Conservation (phyloP, 148 eudicot species). For the Silene latifolia region DNA sequence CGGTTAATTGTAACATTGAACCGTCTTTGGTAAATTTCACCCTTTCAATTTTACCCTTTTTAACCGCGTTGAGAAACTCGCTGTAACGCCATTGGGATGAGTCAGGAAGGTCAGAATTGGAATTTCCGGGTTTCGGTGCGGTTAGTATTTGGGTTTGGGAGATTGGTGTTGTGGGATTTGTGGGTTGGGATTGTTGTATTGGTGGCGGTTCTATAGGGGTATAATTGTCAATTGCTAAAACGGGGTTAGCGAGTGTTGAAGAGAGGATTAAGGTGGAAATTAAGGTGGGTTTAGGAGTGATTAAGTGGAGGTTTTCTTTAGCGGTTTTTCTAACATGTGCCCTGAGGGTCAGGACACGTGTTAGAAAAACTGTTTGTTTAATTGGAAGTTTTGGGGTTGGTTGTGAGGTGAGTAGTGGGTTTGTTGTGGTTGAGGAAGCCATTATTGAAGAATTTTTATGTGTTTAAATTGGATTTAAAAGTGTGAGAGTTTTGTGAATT, state of each 20-base stretch:
- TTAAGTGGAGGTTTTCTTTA: conserved; percentile 15
- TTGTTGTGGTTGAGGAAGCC: conserved; percentile 29
- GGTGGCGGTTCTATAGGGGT: conserved; percentile 31
- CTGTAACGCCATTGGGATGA: conserved; percentile 89
- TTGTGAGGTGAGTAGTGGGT: conserved; percentile 48
- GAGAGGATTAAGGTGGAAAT: conserved; percentile 51
- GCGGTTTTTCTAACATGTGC: conserved; percentile 8
- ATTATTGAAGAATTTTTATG: neutral
- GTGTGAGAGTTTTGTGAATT: too few relatives aligned
- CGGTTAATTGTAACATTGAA: conserved; percentile 69
- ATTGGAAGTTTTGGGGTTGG: conserved; percentile 46
- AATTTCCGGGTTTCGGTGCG: conserved; percentile 68
- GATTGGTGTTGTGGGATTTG: conserved; percentile 44
- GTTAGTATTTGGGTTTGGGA: conserved; percentile 48
- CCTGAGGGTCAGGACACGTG: conserved; percentile 34
- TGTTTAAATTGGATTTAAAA: too few relatives aligned
- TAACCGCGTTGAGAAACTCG: conserved; percentile 88
- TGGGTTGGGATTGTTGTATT: conserved; percentile 41
- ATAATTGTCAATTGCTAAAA: conserved; percentile 46
- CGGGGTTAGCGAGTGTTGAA: conserved; percentile 37
- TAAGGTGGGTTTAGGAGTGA: conserved; percentile 32
- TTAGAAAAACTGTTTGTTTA: conserved; percentile 23
- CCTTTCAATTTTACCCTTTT: conserved; percentile 92
- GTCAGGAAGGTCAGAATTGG: conserved; percentile 65
- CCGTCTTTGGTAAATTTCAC: conserved; percentile 88